These are phyloP conservation scores for Kokia cookei DNA, from an alignment of 441 rosid genomes.

Conservation along the genomic window DNA sequence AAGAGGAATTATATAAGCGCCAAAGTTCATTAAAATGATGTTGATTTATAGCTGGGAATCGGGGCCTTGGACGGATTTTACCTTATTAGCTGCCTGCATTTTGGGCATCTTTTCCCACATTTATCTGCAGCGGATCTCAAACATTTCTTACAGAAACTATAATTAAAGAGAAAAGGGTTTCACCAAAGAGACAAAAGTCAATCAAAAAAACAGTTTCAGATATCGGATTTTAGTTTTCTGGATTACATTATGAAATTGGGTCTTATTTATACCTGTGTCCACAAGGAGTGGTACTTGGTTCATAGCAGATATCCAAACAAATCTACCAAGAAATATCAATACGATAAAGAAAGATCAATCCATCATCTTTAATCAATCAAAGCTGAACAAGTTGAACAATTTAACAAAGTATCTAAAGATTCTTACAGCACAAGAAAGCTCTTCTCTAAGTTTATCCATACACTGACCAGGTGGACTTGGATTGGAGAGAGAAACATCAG, in stretches of 20 bases:
- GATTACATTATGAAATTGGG: neutral
- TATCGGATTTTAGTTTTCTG: neutral
- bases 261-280: conserved; percentile 70
- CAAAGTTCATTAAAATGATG: neutral
- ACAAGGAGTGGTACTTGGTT: conserved; percentile 93
- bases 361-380: neutral
- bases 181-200: neutral
- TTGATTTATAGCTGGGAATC: neutral
- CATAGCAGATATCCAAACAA: conserved; percentile 91
- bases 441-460: conserved; percentile 81
- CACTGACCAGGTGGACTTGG: conserved; percentile 34
- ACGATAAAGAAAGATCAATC: neutral
- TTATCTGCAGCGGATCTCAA: conserved; percentile 76
- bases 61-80: conserved; percentile 10
- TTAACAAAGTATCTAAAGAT: neutral
- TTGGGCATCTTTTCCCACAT: conserved; percentile 92
- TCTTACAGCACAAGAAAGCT: conserved; percentile 90
- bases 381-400: neutral
- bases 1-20: neutral
- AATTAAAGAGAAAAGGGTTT: conserved; percentile 7
- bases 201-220: neutral
- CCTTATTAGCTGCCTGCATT: conserved; percentile 88
- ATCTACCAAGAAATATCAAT: conserved; percentile 41
- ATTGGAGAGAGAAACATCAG: no score
- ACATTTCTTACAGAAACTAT: conserved; percentile 91